Evolutionary conservation across 2,329 filamentous ascomycete genomes (phyloP), one percentile per base, ranked within the genome.

Genomic region (Aspergillus piperis): DNA sequence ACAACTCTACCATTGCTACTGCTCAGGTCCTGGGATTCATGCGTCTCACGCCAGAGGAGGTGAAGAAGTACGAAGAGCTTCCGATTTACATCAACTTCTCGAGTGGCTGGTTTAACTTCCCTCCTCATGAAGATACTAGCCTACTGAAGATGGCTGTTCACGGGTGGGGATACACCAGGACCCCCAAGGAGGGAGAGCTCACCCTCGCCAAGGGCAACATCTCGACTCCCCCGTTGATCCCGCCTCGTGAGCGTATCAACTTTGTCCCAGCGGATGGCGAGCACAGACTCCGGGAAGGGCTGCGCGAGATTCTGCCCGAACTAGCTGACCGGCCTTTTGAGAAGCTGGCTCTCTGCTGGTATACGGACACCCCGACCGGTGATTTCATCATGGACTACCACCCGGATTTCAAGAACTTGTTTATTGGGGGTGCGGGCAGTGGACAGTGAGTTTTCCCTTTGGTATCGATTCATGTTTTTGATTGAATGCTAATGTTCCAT

Each of bases 151-250:
- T 71, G 54, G 70, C 69, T 1, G 62, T 68, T 3, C 70, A 73
- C 54, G 70, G 70, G 1, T 72, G 62, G 64, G 71, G 70, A 21
- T 89, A 89, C 67, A 69, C 74, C 1, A 75, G 76, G 49, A 72
- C 70, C 1, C 59, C 62, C 1, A 52, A 11, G 19, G 6, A 21
- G 25, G 54, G 57, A 10, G 62, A 64, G 30, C 23, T 38, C n/a
- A 58, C 42, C 11, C 51, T 30, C 2, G 49, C 64, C 8, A 61
- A 59, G 0, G 58, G 63, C 5, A 56, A 60, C 7, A 62, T 74
- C 3, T 71, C 66, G 19, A 63, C 62, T 15, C 57, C 55, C 25
- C 62, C 48, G 8, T 51, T 57, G 55, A 64, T 56, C 27, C 64
- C 53, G 32, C 61, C 59, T n/a, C 59, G 42, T 13, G 53, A 62